A percentile compares a stretch with the other conserved stretches of the same genome.
phyloP scores from a whole-genome alignment of 257 asterid species.

The Prunella vulgaris region DNA sequence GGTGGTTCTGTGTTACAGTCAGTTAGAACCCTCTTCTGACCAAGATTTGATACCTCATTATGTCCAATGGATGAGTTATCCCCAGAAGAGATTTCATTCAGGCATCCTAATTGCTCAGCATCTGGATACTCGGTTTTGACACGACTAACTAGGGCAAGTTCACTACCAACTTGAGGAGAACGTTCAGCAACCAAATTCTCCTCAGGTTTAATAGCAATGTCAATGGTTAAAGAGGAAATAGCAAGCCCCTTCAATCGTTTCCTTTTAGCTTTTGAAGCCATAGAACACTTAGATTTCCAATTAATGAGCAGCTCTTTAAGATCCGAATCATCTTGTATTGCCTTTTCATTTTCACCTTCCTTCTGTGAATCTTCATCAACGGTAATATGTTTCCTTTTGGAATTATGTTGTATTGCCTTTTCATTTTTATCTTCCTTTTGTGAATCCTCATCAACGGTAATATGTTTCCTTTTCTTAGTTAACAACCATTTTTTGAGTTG shows the following conservation, averaged over 20 bases:
- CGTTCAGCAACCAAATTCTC: conserved; percentile 29
- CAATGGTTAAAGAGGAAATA: conserved; percentile 21
- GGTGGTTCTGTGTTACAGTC: conserved; percentile 22
- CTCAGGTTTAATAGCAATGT: conserved; percentile 26
- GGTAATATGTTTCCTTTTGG: conserved; percentile 29
- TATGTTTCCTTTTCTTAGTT: conserved; percentile 54
- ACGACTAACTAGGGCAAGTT: conserved; percentile 16
- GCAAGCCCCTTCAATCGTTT: conserved; percentile 23
- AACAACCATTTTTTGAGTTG: conserved; percentile 44
- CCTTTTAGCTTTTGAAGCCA: conserved; percentile 40
- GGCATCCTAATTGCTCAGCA: conserved; percentile 27
- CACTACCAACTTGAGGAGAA: conserved; percentile 21
- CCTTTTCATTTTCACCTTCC: conserved; percentile 21
- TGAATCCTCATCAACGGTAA: conserved; percentile 8
- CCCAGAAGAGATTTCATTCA: conserved; percentile 7
- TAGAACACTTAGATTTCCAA: conserved; percentile 40
- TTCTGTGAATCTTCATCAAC: conserved; percentile 13
- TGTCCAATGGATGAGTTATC: conserved; percentile 19
- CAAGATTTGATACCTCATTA: conserved; percentile 22
- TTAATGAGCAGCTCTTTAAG: conserved; percentile 49
- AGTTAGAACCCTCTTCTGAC: conserved; percentile 11
- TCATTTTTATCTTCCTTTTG: conserved; percentile 17
- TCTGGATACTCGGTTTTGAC: conserved; percentile 48
- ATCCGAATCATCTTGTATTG: conserved; percentile 50
- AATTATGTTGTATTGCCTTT: conserved; percentile 39